Evolutionary conservation across 208 protist genomes (phyloP), one percentile per base, ranked within the genome.

Genomic region (Wallacemonas collosoma): DNA sequence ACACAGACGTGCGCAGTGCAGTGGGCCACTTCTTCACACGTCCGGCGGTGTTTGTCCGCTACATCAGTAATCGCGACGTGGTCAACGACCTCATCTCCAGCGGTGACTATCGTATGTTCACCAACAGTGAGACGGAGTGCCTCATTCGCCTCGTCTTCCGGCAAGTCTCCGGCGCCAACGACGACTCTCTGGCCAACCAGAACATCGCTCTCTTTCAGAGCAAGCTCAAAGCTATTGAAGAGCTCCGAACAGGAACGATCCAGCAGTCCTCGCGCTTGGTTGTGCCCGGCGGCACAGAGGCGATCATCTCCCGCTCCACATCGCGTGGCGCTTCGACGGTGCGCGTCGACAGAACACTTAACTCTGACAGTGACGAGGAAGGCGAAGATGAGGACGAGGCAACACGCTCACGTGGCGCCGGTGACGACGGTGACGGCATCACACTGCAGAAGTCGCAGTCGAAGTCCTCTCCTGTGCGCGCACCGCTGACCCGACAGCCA

Each of bases 61-160:
- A 96, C 75, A 76, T 96, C 60, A 81, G 79, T 50, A 94, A 93
- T 68, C 80, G 77, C 17, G 82, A 94, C 68, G 89, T 96, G 17
- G 82, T 90, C 9, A 88, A 80, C 62, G 91, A 96, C 43, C 77
- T 96, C 35, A 66, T 96, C 15, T 82, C 91, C 26, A 96, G 85
- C 68, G 83, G 89, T 1, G 91, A 93, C 76, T 93, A 93, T 71
- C 71, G 69, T 36, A 39, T 73, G 36, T 93, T 94, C 76, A 78
- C 75, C 17, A 60, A 51, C 11, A 68, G 71, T n/a, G 91, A 96
- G 74, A 72, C 88, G n/a, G 87, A 93, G 77, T 81, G 85, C 67
- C 86, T 96, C 11, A 85, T 96, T 17, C 80, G 84, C 15, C 80
- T 96, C 15, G 91, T 96, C 2, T 94, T 94, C 56, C 80, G 89